phyloP scores from a whole-genome alignment of 306 rosid species.

The Dalbergia cultrata region DNA sequence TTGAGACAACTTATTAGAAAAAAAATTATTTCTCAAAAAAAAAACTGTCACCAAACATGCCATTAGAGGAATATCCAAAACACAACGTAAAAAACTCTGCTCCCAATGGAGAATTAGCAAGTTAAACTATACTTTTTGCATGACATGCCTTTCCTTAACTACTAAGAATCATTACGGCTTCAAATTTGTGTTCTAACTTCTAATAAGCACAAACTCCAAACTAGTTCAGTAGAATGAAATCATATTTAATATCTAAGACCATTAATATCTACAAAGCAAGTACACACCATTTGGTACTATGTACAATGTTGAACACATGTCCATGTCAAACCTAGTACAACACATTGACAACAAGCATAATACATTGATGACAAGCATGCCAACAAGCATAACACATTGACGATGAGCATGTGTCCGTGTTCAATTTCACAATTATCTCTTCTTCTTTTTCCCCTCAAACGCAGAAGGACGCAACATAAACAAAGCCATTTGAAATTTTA shows the following conservation, averaged over 20 bases:
- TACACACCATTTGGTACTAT: too few relatives aligned
- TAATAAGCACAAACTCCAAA: not conserved
- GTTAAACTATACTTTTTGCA: not conserved
- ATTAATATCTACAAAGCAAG: not conserved
- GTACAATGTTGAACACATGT: too few relatives aligned
- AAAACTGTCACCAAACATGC: not conserved
- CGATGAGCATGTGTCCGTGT: not conserved
- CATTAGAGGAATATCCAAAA: not conserved
- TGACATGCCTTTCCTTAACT: not conserved
- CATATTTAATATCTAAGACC: conserved; percentile 13
- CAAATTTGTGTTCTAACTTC: not conserved
- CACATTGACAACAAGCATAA: too few relatives aligned
- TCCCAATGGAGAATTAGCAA: not conserved
- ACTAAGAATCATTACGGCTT: not conserved
- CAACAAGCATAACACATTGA: not conserved
- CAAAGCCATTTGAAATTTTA: not conserved
- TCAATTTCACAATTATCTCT: not conserved
- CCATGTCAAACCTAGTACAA: too few relatives aligned
- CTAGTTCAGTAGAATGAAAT: not conserved
- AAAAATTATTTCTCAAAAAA: not conserved
- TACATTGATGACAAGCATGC: too few relatives aligned
- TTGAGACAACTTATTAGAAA: not conserved
- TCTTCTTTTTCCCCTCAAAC: not conserved
- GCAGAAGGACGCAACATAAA: not conserved
- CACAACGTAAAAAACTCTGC: not conserved